phyloP scores from a whole-genome alignment of 441 rosid species.

The Adansonia grandidieri region DNA sequence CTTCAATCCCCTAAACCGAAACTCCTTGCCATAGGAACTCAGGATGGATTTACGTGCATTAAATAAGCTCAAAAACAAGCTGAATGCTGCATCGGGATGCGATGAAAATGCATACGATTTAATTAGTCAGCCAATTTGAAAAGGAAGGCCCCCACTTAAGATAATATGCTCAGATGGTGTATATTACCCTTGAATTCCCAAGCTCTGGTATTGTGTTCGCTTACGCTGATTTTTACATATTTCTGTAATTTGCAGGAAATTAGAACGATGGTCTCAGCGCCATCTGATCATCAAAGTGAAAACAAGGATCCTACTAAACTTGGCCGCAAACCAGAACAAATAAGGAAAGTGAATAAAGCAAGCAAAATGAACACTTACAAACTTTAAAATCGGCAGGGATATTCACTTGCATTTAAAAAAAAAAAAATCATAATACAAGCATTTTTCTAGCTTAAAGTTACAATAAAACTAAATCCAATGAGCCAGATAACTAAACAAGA shows the following conservation, averaged over 20 bases:
- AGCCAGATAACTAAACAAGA: conserved; percentile 6
- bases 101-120: no score
- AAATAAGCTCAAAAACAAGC: conserved; percentile 80
- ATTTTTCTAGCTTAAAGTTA: conserved; percentile 21
- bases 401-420: conserved; percentile 6
- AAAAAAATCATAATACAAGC: conserved; percentile 21
- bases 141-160: no score
- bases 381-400: background rate
- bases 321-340: background rate
- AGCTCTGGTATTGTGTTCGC: conserved; percentile 9
- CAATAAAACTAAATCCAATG: conserved; percentile 25
- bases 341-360: background rate
- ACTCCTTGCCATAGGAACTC: conserved; percentile 85
- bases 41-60: conserved; percentile 81
- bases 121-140: no score
- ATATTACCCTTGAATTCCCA: conserved; percentile 47
- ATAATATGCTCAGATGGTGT: conserved; percentile 62
- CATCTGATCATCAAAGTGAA: conserved; percentile 12
- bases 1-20: conserved; percentile 72
- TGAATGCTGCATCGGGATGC: conserved; percentile 61
- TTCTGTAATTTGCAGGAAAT: conserved; percentile 21
- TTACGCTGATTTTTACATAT: conserved; percentile 24
- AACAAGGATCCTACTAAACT: conserved; percentile 3
- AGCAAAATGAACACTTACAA: background rate
- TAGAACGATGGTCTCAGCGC: conserved; percentile 5